Evolutionary conservation across 805 yeast species (phyloP), one percentile per base, ranked within the genome.

Genomic region (Starmerella lactis-condensi): DNA sequence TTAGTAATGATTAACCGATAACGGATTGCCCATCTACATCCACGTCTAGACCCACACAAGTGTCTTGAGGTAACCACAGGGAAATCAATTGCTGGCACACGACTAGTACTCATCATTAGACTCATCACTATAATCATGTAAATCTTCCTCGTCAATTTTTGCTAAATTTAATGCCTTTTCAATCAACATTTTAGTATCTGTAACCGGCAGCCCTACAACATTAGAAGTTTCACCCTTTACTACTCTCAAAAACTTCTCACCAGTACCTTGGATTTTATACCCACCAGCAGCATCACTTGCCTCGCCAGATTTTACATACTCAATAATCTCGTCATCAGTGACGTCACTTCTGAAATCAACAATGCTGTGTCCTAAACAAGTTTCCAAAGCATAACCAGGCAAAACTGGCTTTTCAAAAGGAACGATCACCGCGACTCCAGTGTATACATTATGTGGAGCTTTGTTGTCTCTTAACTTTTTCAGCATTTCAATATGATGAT

Each of bases 201-300:
- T 60, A 17, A 69, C 65, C 1, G 98, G 96, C 34, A 85, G 56
- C 0, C 98, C 98, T 3, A 85, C 85, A 10, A 79, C 76, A 48
- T 81, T 85, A 52, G 64, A 70, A 47, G 67, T 78, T 49, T 85
- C 96, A 1, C 98, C 98, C 1, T 61, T 60, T 9, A 82, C 64
- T 11, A 55, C 53, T 14, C 60, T 52, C 40, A 89, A 67, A 39
- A 85, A 54, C 22, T 72, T 46, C 22, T 50, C 46, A 1, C 75
- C 70, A 7, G 51, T 48, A 1, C 73, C 77, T 53, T 85, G 96
- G 36, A 75, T 72, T 43, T 71, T 72, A 56, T 78, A 83, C 1
- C 98, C 98, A 5, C 95, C 98, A 2, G 96, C 93, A 1, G 78
- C 95, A 29, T 64, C 64, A 6, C 61, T 34, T 1, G 89, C 96